A percentile compares a stretch with the other conserved stretches of the same genome.
Conservation (phyloP, 164 flowering plant species). For the Magnolia kwangsiensis region DNA sequence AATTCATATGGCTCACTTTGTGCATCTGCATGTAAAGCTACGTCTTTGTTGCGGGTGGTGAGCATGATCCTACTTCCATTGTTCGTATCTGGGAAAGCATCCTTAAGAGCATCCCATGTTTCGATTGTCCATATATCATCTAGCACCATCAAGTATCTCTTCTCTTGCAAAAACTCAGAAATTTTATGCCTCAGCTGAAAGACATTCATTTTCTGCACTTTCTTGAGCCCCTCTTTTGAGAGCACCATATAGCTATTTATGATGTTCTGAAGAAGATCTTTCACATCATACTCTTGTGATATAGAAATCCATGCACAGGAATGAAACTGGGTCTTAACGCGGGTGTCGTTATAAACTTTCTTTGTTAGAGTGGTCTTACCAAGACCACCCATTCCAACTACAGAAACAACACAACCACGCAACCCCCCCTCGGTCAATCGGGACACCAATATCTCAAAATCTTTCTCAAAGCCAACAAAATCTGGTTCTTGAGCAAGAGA, state of each 20-base stretch:
- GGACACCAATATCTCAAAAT: background rate
- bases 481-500: background rate
- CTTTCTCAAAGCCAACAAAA: constrained; percentile 4
- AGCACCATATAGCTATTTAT: background rate
- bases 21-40: constrained; percentile 15
- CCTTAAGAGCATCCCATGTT: constrained; percentile 36
- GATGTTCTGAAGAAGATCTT: constrained; percentile 7
- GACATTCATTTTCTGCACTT: constrained; percentile 17
- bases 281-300: constrained; percentile 23
- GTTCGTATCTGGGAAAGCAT: constrained; percentile 34
- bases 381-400: constrained; percentile 54
- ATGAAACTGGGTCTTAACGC: constrained; percentile 18
- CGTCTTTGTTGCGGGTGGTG: constrained; percentile 35
- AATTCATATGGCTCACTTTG: background rate
- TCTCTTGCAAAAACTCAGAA: constrained; percentile 31
- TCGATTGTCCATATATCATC: constrained; percentile 49
- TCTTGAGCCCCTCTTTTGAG: constrained; percentile 29
- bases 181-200: constrained; percentile 37
- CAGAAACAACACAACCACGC: constrained; percentile 23
- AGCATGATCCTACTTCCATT: constrained; percentile 37
- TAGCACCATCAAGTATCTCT: constrained; percentile 43
- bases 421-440: background rate
- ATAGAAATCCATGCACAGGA: constrained; percentile 52
- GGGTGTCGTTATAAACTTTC: constrained; percentile 28
- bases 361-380: constrained; percentile 53